These are phyloP conservation scores for Trapa incisa DNA, from an alignment of 345 rosid genomes.

Conservation along the genomic window DNA sequence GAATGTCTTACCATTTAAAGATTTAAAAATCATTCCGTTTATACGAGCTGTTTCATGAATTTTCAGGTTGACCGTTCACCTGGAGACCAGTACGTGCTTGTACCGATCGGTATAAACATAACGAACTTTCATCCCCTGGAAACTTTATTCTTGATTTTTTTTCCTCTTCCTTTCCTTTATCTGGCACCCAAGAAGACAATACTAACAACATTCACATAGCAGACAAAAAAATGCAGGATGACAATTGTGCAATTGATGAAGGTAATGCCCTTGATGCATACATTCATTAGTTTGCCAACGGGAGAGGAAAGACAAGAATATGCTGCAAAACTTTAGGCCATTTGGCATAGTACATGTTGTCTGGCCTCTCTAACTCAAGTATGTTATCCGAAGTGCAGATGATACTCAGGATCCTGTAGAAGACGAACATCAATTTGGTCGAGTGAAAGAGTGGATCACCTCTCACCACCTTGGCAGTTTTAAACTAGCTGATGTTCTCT, in stretches of 20 bases:
- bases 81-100: constrained; percentile 46
- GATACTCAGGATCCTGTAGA: constrained; percentile 76
- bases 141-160: neutral
- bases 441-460: constrained; percentile 76
- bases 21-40: neutral
- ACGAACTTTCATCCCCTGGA: neutral
- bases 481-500: constrained; percentile 60
- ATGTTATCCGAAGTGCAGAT: constrained; percentile 26
- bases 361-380: neutral
- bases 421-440: constrained; percentile 62
- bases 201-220: constrained; percentile 18
- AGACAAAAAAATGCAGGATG: constrained; percentile 51
- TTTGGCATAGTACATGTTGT: neutral
- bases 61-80: constrained; percentile 56
- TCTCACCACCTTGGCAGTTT: constrained; percentile 36
- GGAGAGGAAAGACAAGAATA: neutral
- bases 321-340: neutral
- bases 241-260: constrained; percentile 44
- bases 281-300: neutral
- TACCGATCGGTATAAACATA: constrained; percentile 49
- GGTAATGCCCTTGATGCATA: constrained; percentile 27
- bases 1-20: constrained; percentile 12
- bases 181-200: constrained; percentile 3
- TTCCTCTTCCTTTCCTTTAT: neutral
- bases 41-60: neutral